Evolutionary conservation across 345 rosid genomes (phyloP), one percentile per base, ranked within the genome.

Genomic region (Gossypium thurberi): DNA sequence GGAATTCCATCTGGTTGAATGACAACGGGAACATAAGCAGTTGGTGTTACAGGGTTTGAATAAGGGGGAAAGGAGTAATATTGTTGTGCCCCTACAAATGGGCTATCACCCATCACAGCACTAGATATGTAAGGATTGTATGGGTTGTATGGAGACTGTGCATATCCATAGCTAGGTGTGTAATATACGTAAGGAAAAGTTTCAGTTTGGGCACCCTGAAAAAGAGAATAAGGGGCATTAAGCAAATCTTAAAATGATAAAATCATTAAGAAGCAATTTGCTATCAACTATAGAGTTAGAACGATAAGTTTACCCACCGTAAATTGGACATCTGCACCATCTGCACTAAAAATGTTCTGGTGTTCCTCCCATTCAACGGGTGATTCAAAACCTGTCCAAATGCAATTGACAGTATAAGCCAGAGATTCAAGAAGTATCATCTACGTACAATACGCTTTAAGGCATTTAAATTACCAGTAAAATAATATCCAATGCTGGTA

Each of bases 311-410:
- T 61, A 76, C 79, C 71, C 78, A 89, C 98, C 83, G 83, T 75
- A 81, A 26, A 89, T 71, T 90, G 98, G 79, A 84, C 51, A 74
- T 89, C 87, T 0, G 92, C 88, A 88, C 98, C 98, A 86, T 92
- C 98, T 75, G 77, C 82, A 72, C 89, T 90, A 85, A 89, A 90
- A 87, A 90, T 37, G 78, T 83, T 84, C 72, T 82, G 87, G 77
- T 87, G 97, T 91, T 89, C 97, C 89, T 92, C 98, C 96, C 96
- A 94, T 73, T 92, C 96, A 50, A 85, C 81, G 80, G 97, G 94
- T 80, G 94, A 73, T 79, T 91, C 98, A 63, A 86, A 88, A 81
- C 98, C 98, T 94, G 78, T 70, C 26, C 23, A 70, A 67, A 66
- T 44, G 55, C 14, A 75, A 57, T 67, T 62, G 78, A 51, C 15